phyloP scores from a whole-genome alignment of 495 filamentous ascomycete genomes.

The Neurospora sp. region DNA sequence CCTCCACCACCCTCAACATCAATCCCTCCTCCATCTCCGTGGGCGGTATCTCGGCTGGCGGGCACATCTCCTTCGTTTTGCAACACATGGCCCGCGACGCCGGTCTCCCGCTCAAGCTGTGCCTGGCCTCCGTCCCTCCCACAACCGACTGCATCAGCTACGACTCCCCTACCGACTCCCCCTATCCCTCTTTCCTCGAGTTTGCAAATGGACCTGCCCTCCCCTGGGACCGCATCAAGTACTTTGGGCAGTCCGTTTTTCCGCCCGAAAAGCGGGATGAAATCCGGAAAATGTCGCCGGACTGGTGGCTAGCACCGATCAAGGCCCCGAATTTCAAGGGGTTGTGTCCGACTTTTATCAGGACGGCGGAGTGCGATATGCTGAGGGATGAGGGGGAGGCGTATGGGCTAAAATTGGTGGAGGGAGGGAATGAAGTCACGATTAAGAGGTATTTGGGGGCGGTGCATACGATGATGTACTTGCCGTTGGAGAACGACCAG shows the following conservation, averaged over 20 bases:
- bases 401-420: constrained; percentile 36
- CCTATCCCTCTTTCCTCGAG: constrained; percentile 34
- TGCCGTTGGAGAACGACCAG: constrained; percentile 18
- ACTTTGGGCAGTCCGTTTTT: constrained; percentile 30
- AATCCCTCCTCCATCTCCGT: constrained; percentile 34
- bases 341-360: constrained; percentile 37
- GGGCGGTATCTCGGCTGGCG: constrained; percentile 42
- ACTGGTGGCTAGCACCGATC: constrained; percentile 31
- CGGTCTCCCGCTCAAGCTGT: constrained; percentile 31
- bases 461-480: constrained; percentile 42
- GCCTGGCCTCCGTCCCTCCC: constrained; percentile 32
- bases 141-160: constrained; percentile 30
- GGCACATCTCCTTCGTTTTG: constrained; percentile 33
- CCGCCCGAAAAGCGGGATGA: constrained; percentile 13
- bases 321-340: constrained; percentile 31
- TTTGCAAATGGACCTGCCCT: constrained; percentile 36
- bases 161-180: constrained; percentile 32
- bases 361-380: constrained; percentile 40
- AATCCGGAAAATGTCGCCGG: constrained; percentile 18
- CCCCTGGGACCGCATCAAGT: constrained; percentile 39
- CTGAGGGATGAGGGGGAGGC: constrained; percentile 45
- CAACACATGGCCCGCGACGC: constrained; percentile 42
- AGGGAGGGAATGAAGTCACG: constrained; percentile 36
- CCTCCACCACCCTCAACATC: constrained; percentile 30
- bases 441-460: constrained; percentile 36